phyloP scores from a whole-genome alignment of 176 grass and related monocot species.

The Lolium rigidum region DNA sequence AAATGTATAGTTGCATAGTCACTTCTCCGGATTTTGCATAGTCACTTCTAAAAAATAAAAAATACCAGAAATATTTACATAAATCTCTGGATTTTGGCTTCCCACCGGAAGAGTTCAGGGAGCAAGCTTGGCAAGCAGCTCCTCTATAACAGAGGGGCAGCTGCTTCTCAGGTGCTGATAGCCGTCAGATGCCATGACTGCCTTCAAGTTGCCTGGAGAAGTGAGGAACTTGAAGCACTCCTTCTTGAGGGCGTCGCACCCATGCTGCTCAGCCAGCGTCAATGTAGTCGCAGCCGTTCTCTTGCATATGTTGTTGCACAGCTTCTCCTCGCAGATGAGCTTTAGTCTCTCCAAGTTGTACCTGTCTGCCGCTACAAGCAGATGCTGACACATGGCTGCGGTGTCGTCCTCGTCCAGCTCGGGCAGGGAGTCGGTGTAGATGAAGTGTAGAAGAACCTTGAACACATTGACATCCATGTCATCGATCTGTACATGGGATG shows the following conservation, averaged over 20 bases:
- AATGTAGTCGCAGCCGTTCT: not conserved
- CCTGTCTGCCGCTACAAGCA: not conserved
- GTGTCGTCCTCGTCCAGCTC: not conserved
- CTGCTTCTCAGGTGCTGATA: not conserved
- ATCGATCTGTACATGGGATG: not conserved
- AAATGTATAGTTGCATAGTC: too few species aligned
- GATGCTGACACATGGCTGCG: not conserved
- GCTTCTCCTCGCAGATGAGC: not conserved
- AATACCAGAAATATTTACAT: too few species aligned
- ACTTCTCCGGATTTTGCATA: too few species aligned
- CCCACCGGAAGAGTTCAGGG: not conserved
- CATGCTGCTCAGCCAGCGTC: not conserved
- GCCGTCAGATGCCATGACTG: not conserved
- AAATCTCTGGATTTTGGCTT: not conserved
- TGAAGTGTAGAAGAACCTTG: not conserved
- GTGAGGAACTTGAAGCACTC: not conserved
- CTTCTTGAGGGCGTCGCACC: not conserved
- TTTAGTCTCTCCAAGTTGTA: not conserved
- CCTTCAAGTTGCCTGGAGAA: not conserved
- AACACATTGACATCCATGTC: not conserved
- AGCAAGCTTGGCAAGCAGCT: not conserved
- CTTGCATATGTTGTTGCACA: slow-evolving; percentile 6
- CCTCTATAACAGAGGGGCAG: not conserved
- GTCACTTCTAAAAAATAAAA: too few species aligned
- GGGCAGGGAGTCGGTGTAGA: not conserved